A percentile compares a stretch with the other conserved stretches of the same genome.
Evolutionary conservation across 768 basidiomycete genomes (phyloP).

Genomic region (Leccinum olivaceopallidum): DNA sequence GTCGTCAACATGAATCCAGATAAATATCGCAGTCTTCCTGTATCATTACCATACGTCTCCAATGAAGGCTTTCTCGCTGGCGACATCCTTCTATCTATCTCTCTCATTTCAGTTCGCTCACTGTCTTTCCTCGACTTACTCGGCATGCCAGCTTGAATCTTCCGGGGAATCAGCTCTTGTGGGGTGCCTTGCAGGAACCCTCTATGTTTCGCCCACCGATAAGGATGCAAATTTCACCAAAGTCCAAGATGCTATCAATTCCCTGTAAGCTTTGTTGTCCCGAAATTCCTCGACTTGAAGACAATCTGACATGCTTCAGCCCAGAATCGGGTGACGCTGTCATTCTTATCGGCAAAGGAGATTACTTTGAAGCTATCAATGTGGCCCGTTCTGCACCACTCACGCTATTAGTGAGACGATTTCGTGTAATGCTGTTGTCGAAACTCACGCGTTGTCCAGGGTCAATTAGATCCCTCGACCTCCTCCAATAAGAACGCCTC

Average conservation of each 20-base stretch:
- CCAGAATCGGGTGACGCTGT: not conserved
- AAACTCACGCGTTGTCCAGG: conserved; percentile 32
- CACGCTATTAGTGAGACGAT: conserved; percentile 48
- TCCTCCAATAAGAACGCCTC: conserved; percentile 44
- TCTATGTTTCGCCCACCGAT: conserved; percentile 58
- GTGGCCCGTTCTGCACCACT: conserved; percentile 49
- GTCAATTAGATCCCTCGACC: conserved; percentile 46
- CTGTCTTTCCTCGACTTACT: conserved; percentile 47
- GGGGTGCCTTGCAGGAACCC: conserved; percentile 58
- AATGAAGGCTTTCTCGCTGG: conserved; percentile 12
- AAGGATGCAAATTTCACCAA: conserved; percentile 44
- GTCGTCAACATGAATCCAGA: not conserved
- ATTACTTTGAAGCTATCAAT: not conserved
- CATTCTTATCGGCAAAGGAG: not conserved
- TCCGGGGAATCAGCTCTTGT: conserved; percentile 40
- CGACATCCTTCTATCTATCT: conserved; percentile 6
- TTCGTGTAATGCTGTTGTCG: not conserved
- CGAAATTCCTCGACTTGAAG: not conserved
- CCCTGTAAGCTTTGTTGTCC: conserved; percentile 45
- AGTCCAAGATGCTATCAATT: conserved; percentile 56
- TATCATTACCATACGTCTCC: not conserved
- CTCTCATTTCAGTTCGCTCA: conserved; percentile 1
- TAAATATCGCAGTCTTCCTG: not conserved
- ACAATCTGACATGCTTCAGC: not conserved
- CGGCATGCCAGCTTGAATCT: conserved; percentile 54